phyloP scores from a whole-genome alignment of 1,284 basidiomycete genomes.

The Pisolithus thermaeus region DNA sequence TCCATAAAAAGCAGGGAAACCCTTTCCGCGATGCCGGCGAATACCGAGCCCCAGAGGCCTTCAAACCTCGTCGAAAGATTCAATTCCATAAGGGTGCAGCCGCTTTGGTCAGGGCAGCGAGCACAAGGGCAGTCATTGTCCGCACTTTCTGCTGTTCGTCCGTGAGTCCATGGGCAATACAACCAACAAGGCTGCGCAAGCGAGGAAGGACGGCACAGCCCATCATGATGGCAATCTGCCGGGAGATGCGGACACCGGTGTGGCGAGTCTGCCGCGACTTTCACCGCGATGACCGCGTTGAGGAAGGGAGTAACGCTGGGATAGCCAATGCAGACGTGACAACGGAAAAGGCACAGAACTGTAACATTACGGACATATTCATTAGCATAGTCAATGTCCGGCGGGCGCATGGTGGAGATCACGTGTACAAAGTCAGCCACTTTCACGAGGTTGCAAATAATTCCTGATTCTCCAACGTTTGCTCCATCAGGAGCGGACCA shows the following conservation, averaged over 20 bases:
- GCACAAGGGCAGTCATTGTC: slow-evolving; percentile 95
- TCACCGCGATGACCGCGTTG: slow-evolving; percentile 96
- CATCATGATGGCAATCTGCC: slow-evolving; percentile 99
- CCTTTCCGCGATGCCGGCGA: slow-evolving; percentile 95
- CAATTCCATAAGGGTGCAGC: slow-evolving; percentile 98
- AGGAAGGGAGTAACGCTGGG: slow-evolving; percentile 97
- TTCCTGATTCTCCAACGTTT: slow-evolving; percentile 98
- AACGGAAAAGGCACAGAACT: slow-evolving; percentile 96
- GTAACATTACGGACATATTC: slow-evolving; percentile 99
- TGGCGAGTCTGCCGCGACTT: slow-evolving; percentile 99
- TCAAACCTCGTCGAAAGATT: slow-evolving; percentile 97
- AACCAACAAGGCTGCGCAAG: slow-evolving; percentile 93
- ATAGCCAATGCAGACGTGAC: slow-evolving; percentile 98
- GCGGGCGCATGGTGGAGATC: slow-evolving; percentile 99
- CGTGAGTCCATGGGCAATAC: slow-evolving; percentile 91
- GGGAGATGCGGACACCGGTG: slow-evolving; percentile 98
- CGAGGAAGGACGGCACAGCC: slow-evolving; percentile 98
- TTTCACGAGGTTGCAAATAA: slow-evolving; percentile 98
- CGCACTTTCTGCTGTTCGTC: slow-evolving; percentile 99
- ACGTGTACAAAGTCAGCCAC: slow-evolving; percentile 98
- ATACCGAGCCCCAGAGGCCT: slow-evolving; percentile 99
- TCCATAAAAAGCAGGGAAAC: slow-evolving; percentile 97
- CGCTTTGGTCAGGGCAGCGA: slow-evolving; percentile 97
- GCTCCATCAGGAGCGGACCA: slow-evolving; percentile 98
- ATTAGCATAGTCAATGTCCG: slow-evolving; percentile 99